phyloP scores from a whole-genome alignment of 1,139 yeast genomes.

The Kluyveromyces marxianus region DNA sequence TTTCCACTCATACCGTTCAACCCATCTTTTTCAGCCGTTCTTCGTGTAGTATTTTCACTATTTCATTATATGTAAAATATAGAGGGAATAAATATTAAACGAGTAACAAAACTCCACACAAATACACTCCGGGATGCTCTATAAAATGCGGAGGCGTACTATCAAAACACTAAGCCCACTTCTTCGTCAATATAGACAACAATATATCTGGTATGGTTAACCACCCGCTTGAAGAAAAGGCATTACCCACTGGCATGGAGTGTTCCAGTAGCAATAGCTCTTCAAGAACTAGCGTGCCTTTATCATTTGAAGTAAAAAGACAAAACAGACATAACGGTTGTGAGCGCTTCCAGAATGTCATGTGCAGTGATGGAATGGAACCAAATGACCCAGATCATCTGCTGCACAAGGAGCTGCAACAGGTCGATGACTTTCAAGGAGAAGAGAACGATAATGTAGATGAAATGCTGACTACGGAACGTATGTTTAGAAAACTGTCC shows the following conservation, averaged over 20 bases:
- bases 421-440: not conserved
- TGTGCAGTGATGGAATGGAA: not conserved
- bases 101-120: no score
- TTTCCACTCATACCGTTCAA: no score
- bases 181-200: not conserved
- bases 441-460: not conserved
- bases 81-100: no score
- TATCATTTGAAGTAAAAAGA: slow-evolving; percentile 2
- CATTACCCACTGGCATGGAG: not conserved
- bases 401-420: not conserved
- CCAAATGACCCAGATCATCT: not conserved
- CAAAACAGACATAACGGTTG: not conserved
- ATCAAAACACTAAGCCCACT: no score
- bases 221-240: not conserved
- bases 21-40: no score
- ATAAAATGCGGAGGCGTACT: no score
- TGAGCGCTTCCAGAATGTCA: not conserved
- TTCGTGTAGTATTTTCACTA: no score
- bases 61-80: no score
- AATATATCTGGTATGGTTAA: not conserved
- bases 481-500: slow-evolving; percentile 18
- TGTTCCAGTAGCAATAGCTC: slow-evolving; percentile 5
- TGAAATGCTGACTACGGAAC: slow-evolving; percentile 11
- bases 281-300: slow-evolving; percentile 4
- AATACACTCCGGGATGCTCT: no score